phyloP scores from a whole-genome alignment of 768 basidiomycete species.

The Psilocybe cyanescens region DNA sequence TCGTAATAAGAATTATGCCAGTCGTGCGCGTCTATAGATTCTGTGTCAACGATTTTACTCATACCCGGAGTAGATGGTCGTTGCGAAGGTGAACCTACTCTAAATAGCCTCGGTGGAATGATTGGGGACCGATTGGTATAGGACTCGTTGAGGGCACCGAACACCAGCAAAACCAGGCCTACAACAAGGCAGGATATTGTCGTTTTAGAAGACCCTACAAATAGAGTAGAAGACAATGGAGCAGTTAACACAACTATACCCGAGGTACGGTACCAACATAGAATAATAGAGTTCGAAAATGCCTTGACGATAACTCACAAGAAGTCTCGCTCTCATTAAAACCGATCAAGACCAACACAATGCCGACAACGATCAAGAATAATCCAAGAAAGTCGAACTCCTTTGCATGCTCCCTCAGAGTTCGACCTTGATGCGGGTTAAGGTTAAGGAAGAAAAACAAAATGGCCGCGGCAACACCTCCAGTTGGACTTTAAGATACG shows the following conservation, averaged over 20 bases:
- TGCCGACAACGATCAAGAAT: conserved; percentile 60
- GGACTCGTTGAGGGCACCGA: conserved; percentile 59
- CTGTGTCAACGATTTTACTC: no score
- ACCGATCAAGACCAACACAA: conserved; percentile 72
- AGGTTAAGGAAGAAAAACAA: conserved; percentile 79
- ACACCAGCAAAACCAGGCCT: conserved; percentile 56
- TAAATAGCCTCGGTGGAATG: conserved; percentile 75
- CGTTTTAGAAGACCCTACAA: conserved; percentile 56
- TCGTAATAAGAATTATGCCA: conserved; percentile 54
- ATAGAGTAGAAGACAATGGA: not conserved
- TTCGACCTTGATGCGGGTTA: conserved; percentile 67
- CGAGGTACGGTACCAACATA: no score
- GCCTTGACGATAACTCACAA: conserved; percentile 47
- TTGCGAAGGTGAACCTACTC: conserved; percentile 37
- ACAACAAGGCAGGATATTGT: conserved; percentile 70
- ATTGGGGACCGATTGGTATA: conserved; percentile 72
- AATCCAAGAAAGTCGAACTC: conserved; percentile 80
- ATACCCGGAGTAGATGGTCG: no score
- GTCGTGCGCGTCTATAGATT: conserved; percentile 70
- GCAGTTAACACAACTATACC: no score
- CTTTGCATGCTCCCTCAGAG: conserved; percentile 55
- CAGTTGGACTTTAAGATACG: conserved; percentile 59
- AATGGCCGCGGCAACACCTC: conserved; percentile 61
- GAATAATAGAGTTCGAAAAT: no score
- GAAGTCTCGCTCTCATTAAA: conserved; percentile 71